These are phyloP conservation scores for Stramenopiles sp. DNA, from an alignment of 352 stramenopile genomes.

Conservation along the genomic window DNA sequence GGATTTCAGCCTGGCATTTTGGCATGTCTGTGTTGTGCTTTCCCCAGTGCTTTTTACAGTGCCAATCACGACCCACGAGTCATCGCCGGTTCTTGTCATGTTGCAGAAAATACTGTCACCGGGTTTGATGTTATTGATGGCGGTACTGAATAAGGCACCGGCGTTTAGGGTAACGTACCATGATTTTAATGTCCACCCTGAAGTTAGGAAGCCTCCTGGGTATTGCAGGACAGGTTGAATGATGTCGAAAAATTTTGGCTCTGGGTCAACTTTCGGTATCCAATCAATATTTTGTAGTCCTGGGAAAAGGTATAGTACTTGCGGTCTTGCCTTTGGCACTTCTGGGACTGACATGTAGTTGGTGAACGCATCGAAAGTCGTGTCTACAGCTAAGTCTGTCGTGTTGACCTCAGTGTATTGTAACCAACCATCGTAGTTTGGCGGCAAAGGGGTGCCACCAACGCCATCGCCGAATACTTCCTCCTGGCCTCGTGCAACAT, in stretches of 20 bases:
- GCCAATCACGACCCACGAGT: background rate
- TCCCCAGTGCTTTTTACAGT: constrained; percentile 2
- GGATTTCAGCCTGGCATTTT: background rate
- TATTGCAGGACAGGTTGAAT: constrained; percentile 8
- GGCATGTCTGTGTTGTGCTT: background rate
- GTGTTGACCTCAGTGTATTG: constrained; percentile 2
- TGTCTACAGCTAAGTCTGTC: background rate
- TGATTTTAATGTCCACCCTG: constrained; percentile 5
- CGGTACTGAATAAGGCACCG: background rate
- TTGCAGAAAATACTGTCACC: constrained; percentile 10
- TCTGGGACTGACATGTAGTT: constrained; percentile 3
- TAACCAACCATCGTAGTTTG: constrained; percentile 7
- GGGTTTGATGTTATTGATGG: background rate
- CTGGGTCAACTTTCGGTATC: constrained; percentile 9
- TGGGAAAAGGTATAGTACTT: constrained; percentile 4
- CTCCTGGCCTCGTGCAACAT: background rate
- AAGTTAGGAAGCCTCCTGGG: background rate
- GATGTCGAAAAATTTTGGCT: background rate
- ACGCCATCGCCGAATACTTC: background rate
- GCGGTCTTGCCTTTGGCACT: background rate
- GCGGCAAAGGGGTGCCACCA: background rate
- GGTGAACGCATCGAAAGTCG: background rate
- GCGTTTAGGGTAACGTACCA: constrained; percentile 11
- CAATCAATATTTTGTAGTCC: constrained; percentile 11
- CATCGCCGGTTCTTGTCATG: background rate